phyloP scores from a whole-genome alignment of 495 filamentous ascomycete genomes.

The Tuber calosporum region DNA sequence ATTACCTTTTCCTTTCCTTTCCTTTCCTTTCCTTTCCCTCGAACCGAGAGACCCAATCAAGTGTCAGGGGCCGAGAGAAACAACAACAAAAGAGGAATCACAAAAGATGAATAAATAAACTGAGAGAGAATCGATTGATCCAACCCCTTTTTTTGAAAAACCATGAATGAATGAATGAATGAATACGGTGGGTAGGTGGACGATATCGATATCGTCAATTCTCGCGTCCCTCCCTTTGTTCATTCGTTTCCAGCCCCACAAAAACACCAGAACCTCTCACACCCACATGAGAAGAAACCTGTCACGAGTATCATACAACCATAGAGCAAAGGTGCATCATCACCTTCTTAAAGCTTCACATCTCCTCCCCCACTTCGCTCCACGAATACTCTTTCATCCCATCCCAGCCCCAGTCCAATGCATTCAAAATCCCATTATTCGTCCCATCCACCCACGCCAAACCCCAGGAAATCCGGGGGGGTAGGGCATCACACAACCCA shows the following conservation, averaged over 20 bases:
- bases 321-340: neutral
- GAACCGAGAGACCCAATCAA: neutral
- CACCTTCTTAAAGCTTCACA: neutral
- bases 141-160: neutral
- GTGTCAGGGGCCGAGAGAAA: neutral
- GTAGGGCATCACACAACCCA: neutral
- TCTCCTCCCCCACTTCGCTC: neutral
- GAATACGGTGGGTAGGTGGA: no score
- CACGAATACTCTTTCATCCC: neutral
- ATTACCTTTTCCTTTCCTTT: neutral
- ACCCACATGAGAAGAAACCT: neutral
- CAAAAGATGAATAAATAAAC: neutral
- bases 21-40: neutral
- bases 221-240: neutral
- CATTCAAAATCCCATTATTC: neutral
- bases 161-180: neutral
- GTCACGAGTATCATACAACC: no score
- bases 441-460: neutral
- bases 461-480: neutral
- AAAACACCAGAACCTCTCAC: neutral
- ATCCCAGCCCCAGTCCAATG: neutral
- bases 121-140: neutral
- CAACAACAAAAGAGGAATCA: neutral
- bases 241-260: neutral
- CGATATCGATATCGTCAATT: no score